Conservation (phyloP, 441 rosid genomes). For the Adansonia madagascariensis region DNA sequence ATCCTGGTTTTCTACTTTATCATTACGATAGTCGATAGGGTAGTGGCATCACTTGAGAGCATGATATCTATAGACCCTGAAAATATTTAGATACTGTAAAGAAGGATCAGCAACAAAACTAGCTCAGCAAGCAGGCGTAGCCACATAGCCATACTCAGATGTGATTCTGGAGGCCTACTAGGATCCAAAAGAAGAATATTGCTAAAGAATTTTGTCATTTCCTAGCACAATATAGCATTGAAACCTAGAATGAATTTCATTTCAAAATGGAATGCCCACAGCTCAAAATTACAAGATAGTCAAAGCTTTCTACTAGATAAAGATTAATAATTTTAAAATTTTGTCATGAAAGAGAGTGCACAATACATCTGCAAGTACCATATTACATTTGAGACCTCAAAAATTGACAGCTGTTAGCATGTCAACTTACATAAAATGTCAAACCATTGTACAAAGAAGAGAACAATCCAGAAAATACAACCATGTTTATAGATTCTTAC, state of each 20-base stretch:
- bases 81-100: constrained; percentile 2
- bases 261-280: not conserved
- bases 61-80: not conserved
- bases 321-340: not conserved
- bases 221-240: not conserved
- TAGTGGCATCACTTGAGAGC: not conserved
- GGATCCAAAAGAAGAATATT: not conserved
- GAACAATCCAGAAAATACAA: constrained; percentile 2
- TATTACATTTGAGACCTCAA: not conserved
- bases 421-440: not conserved
- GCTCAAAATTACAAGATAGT: not conserved
- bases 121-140: not conserved
- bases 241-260: not conserved
- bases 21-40: not conserved
- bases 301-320: not conserved
- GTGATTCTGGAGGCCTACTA: not conserved
- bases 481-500: not conserved
- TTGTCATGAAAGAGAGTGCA: not conserved
- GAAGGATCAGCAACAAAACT: not conserved
- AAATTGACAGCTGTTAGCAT: not conserved
- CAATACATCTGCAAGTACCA: not conserved
- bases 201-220: not conserved
- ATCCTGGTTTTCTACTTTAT: not conserved
- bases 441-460: not conserved
- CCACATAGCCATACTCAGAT: not conserved